Conservation (phyloP, 176 grass and related monocot species). For the Aegilops longissima region DNA sequence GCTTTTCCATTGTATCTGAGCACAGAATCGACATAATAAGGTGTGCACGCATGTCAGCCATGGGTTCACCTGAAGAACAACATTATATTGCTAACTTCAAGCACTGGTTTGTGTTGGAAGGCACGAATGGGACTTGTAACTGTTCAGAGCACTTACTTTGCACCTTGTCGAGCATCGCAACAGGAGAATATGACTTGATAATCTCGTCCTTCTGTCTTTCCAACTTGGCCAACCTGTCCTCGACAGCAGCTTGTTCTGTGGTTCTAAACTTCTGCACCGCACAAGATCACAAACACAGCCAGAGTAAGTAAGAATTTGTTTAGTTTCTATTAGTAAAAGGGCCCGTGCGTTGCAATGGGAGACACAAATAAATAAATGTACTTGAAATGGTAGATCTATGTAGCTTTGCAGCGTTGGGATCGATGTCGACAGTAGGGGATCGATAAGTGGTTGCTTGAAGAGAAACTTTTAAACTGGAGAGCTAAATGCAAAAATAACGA, state of each 20-base stretch:
- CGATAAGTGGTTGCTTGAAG: too few species aligned
- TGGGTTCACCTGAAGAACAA: background rate
- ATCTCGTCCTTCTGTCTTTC: slow-evolving; percentile 82
- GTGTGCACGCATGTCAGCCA: background rate
- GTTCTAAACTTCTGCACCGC: slow-evolving; percentile 43
- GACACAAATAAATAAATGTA: too few species aligned
- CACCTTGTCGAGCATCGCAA: slow-evolving; percentile 76
- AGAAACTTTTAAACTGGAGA: too few species aligned
- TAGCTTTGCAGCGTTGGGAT: too few species aligned
- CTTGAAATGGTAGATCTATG: too few species aligned
- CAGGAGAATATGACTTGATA: slow-evolving; percentile 52
- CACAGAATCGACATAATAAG: background rate
- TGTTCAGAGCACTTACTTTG: slow-evolving; percentile 52
- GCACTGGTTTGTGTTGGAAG: background rate
- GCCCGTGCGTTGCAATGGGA: too few species aligned
- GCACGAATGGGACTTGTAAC: background rate
- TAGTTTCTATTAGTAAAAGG: too few species aligned
- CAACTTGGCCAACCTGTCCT: slow-evolving; percentile 73
- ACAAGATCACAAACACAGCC: too few species aligned
- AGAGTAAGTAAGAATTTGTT: too few species aligned
- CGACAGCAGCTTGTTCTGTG: slow-evolving; percentile 74
- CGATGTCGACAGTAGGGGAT: too few species aligned
- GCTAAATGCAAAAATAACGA: too few species aligned
- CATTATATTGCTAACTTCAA: background rate
- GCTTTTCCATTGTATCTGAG: slow-evolving; percentile 53